A percentile compares a stretch with the other conserved stretches of the same genome.
Evolutionary conservation across 2,329 filamentous ascomycete species (phyloP).

Genomic region (Aureobasidium namibiae): DNA sequence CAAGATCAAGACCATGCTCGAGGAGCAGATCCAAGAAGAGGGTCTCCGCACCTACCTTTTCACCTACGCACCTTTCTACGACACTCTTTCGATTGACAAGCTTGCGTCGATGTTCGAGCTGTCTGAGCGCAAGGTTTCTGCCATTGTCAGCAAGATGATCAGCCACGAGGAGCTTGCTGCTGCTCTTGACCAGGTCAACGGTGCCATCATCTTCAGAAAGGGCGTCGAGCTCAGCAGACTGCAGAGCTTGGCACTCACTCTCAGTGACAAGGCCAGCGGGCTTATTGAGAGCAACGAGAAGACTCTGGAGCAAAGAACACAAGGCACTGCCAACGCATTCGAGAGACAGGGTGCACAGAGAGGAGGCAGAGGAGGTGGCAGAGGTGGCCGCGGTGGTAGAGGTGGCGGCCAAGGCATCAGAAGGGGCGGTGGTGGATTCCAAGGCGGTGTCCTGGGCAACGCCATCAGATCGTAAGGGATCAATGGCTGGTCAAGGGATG

Average conservation of each 20-base stretch:
- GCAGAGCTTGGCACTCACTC: constrained; percentile 86
- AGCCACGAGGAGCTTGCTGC: constrained; percentile 96
- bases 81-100: constrained; percentile 81
- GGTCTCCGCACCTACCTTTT: constrained; percentile 97
- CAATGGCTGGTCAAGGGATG: background rate
- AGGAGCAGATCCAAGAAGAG: constrained; percentile 97
- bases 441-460: constrained; percentile 65
- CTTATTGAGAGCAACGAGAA: constrained; percentile 97
- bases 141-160: constrained; percentile 98
- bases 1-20: constrained; percentile 94
- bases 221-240: constrained; percentile 94
- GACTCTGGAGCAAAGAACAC: constrained; percentile 91
- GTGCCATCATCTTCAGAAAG: constrained; percentile 98
- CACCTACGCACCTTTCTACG: constrained; percentile 98
- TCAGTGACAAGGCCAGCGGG: constrained; percentile 91
- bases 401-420: constrained; percentile 54
- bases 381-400: constrained; percentile 54
- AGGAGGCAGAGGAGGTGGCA: constrained; percentile 51
- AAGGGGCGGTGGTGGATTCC: constrained; percentile 74
- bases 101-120: constrained; percentile 95
- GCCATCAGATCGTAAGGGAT: constrained; percentile 39
- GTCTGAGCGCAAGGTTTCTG: constrained; percentile 79
- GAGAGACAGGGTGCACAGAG: constrained; percentile 81
- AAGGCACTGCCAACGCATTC: constrained; percentile 91
- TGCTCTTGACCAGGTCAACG: constrained; percentile 94